Base-by-base conservation (phyloP, 768 basidiomycete genomes). In the Peribolospora baueri region DNA sequence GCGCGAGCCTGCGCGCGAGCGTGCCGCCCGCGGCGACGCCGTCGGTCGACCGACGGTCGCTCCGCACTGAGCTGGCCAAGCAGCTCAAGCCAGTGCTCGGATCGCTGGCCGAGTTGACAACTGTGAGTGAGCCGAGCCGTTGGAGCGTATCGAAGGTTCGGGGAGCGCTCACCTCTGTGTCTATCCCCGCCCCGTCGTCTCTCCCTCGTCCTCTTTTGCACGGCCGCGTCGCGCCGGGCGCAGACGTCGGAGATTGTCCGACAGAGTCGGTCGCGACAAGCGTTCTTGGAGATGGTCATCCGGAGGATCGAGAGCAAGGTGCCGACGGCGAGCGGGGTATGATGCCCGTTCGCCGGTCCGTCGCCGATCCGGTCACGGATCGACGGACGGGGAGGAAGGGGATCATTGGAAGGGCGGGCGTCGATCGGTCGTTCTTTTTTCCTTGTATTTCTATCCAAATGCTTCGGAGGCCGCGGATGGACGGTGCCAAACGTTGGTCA, bases 221-320 rank as follows among this genome's bases (percentile, higher is more conserved):
- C 66, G 39, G 50, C 14, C 64, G 43, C 8, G 13, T 61, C 8
- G 38, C 55, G 10, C 50, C 25, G 45, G 41, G 14, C 54, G 59
- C 56, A 67, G 51, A 48, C 53, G 10, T 61, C 57, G 61, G 61
- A 53, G 52, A 57, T 60, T 56, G 75, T 76, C 66, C 59, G 79
- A 75, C 50, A 79, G 73, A 74, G 59, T 38, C 74, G 75, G 51
- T 73, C 76, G 25, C 78, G 76, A 61, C 76, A 77, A 53, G 75
- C 73, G 42, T 88, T 82, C 62, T 69, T 87, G 49, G 76, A 81
- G 59, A 78, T 83, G 54, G 81, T 88, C 77, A 73, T 74, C 42
- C 70, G 82, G 50, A 68, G 82, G 46, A 11, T 59, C 39, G 51
- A 52, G 50, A 25, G 25, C 25, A 25, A 25, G 25, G 25, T 25